Evolutionary conservation across 2,329 filamentous ascomycete genomes (phyloP).

Genomic region (Geosmithia morbida): DNA sequence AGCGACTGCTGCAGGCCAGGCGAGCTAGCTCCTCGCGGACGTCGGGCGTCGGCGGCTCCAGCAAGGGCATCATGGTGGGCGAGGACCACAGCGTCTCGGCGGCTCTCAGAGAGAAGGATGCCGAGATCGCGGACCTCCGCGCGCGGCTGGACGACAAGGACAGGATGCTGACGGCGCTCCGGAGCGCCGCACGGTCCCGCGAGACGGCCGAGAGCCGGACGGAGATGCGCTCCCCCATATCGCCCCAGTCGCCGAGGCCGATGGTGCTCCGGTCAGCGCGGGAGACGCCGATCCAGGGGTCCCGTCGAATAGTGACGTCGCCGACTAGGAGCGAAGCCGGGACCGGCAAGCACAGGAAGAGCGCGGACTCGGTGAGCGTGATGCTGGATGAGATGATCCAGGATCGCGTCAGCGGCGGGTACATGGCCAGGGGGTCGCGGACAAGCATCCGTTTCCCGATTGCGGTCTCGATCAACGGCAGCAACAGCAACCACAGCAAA

Average conservation of each 20-base stretch:
- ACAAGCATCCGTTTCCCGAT: constrained; percentile 50
- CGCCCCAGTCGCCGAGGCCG: constrained; percentile 2
- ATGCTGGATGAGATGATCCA: constrained; percentile 96
- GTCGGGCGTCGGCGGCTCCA: constrained; percentile 49
- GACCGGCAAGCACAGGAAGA: constrained; percentile 43
- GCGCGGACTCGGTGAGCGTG: constrained; percentile 82
- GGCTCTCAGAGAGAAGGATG: constrained; percentile 74
- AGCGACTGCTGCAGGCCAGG: constrained; percentile 77
- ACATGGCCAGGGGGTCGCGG: constrained; percentile 50
- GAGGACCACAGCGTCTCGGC: constrained; percentile 65
- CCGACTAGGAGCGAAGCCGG: not conserved
- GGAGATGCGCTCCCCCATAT: constrained; percentile 16
- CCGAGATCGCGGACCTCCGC: constrained; percentile 82
- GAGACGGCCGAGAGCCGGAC: constrained; percentile 54
- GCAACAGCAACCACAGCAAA: not conserved
- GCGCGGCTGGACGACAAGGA: constrained; percentile 89
- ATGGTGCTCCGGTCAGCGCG: not conserved
- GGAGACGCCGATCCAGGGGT: not conserved
- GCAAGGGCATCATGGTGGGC: constrained; percentile 52
- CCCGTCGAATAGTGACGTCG: constrained; percentile 3
- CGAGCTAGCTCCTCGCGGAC: constrained; percentile 80
- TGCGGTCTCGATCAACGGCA: constrained; percentile 9
- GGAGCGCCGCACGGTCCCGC: constrained; percentile 71
- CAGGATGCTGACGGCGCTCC: constrained; percentile 76
- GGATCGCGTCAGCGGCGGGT: constrained; percentile 65